Percentiles rank a stretch among this genome's conserved stretches.
These are phyloP conservation scores for Nigrograna mackinnonii DNA, from an alignment of 2,329 filamentous ascomycete genomes.

Conservation along the genomic window DNA sequence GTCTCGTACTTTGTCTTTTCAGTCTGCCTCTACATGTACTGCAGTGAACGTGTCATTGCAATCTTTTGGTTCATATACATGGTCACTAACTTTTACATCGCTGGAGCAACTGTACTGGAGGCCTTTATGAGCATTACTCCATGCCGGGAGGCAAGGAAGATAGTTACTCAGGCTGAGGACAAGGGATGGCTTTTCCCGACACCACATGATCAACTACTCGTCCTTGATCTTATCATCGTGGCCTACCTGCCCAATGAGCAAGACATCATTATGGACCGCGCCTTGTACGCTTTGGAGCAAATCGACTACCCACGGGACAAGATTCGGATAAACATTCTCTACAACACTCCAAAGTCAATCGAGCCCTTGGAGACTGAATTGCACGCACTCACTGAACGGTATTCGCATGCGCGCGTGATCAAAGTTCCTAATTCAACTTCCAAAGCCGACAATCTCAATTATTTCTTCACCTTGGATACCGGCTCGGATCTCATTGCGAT, in stretches of 20 bases:
- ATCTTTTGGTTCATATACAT: conserved; percentile 52
- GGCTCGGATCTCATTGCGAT: conserved; percentile 52
- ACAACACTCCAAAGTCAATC: conserved; percentile 53
- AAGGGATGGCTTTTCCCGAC: conserved; percentile 48
- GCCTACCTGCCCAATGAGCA: conserved; percentile 57
- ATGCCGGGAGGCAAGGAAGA: conserved; percentile 39
- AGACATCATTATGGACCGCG: conserved; percentile 54
- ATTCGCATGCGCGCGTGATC: conserved; percentile 48
- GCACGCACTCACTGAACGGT: conserved; percentile 38
- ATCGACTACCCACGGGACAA: conserved; percentile 51
- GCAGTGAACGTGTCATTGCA: conserved; percentile 36
- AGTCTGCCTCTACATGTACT: conserved; percentile 46
- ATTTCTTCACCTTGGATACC: conserved; percentile 50
- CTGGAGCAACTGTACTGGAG: conserved; percentile 46
- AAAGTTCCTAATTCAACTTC: conserved; percentile 54
- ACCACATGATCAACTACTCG: conserved; percentile 43
- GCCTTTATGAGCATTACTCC: conserved; percentile 45
- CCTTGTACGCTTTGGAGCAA: conserved; percentile 51
- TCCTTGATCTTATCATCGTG: conserved; percentile 53
- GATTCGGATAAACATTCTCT: conserved; percentile 53
- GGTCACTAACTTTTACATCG: conserved; percentile 49
- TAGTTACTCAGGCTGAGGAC: conserved; percentile 40
- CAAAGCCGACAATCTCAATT: conserved; percentile 56
- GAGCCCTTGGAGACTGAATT: conserved; percentile 51
- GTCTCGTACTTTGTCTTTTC: conserved; percentile 47